Percentiles rank a stretch among this genome's conserved stretches.
These are phyloP conservation scores for Keithomyces neogunnii DNA, from an alignment of 2,329 filamentous ascomycete species.

Conservation along the genomic window DNA sequence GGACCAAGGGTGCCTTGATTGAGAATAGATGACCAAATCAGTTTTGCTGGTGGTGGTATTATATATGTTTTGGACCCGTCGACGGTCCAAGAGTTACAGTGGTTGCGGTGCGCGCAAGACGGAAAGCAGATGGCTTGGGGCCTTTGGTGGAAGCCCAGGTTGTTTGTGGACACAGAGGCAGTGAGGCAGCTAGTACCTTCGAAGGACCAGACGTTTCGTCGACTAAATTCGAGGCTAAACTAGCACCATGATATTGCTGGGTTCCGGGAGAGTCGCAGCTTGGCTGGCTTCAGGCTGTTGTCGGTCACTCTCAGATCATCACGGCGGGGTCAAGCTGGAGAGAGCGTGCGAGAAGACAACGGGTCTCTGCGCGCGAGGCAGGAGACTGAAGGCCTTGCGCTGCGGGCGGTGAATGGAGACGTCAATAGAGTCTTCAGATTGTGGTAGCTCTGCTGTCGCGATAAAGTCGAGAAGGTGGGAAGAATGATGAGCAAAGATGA, in stretches of 20 bases:
- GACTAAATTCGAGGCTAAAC: slow-evolving; percentile 1
- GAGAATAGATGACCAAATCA: background rate
- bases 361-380: background rate
- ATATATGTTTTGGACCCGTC: background rate
- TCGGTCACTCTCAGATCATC: background rate
- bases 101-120: no score
- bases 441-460: no score
- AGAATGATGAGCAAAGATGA: no score
- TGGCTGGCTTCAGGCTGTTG: background rate
- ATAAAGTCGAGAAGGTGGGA: no score
- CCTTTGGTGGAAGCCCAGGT: background rate
- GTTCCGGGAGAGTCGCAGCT: background rate
- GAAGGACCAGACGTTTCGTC: slow-evolving; percentile 1
- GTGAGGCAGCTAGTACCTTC: no score
- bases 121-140: background rate
- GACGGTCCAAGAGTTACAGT: background rate
- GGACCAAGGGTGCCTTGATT: background rate
- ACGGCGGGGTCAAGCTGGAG: background rate
- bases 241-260: slow-evolving; percentile 4
- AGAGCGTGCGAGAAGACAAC: background rate
- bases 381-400: background rate
- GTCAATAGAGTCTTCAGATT: no score
- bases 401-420: no score
- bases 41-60: background rate
- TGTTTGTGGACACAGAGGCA: background rate